Evolutionary conservation across 179 eudicot genomes (phyloP).

Genomic region (Silene noctiflora): DNA sequence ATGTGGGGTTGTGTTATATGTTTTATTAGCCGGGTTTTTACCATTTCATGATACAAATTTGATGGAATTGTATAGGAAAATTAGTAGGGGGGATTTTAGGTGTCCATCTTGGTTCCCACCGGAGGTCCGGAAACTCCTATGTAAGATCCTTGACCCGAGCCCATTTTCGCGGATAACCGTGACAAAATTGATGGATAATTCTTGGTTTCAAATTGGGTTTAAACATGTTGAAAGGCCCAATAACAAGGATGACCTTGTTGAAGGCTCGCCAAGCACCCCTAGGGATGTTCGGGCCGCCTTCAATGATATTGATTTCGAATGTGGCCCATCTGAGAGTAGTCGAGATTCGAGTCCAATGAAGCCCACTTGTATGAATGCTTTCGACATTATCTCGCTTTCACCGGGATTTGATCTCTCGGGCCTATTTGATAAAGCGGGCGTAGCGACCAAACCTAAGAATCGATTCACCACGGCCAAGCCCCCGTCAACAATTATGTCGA

Average conservation of each 20-base stretch:
- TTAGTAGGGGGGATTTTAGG: slow-evolving; percentile 50
- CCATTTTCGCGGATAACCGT: slow-evolving; percentile 54
- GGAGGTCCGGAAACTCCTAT: slow-evolving; percentile 53
- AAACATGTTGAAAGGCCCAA: slow-evolving; percentile 25
- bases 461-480: slow-evolving; percentile 53
- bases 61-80: slow-evolving; percentile 67
- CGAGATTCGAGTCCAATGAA: slow-evolving; percentile 25
- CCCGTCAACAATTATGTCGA: slow-evolving; percentile 47
- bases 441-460: slow-evolving; percentile 22
- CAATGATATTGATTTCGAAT: slow-evolving; percentile 22
- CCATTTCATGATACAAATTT: slow-evolving; percentile 67
- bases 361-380: slow-evolving; percentile 59
- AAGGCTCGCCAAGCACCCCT: slow-evolving; percentile 32
- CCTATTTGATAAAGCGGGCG: slow-evolving; percentile 40
- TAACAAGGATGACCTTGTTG: slow-evolving; percentile 11
- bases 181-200: slow-evolving; percentile 45
- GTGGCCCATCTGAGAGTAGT: slow-evolving; percentile 14
- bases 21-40: slow-evolving; percentile 65
- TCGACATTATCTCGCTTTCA: slow-evolving; percentile 73
- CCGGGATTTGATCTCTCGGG: slow-evolving; percentile 63
- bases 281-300: slow-evolving; percentile 38
- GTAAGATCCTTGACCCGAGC: slow-evolving; percentile 55
- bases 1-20: slow-evolving; percentile 73
- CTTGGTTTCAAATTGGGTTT: slow-evolving; percentile 64
- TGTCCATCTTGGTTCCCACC: slow-evolving; percentile 68